Conservation (phyloP, 164 flowering plant species). For the Kingdonia uniflora region DNA sequence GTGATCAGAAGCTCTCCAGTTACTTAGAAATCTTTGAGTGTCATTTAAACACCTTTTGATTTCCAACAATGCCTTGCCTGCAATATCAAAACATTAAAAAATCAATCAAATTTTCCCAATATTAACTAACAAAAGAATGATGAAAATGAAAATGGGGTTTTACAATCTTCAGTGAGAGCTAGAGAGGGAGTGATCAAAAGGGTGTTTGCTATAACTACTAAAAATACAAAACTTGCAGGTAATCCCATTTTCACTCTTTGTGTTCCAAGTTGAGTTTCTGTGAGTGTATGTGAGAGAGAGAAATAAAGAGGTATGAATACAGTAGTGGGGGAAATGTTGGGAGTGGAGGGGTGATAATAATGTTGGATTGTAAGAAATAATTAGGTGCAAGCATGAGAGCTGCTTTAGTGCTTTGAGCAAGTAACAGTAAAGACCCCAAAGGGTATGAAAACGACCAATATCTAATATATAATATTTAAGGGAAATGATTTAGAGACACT, state of each 20-base stretch:
- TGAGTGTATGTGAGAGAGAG: not conserved
- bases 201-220: conserved; percentile 12
- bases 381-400: too few relatives aligned
- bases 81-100: conserved; percentile 3
- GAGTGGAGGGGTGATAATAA: not conserved
- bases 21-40: conserved; percentile 37
- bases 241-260: conserved; percentile 12
- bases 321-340: not conserved
- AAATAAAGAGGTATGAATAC: not conserved
- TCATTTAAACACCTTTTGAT: conserved; percentile 61
- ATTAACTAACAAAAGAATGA: not conserved
- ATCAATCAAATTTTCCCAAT: not conserved
- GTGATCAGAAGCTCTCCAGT: conserved; percentile 65
- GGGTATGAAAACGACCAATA: too few relatives aligned
- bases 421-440: too few relatives aligned
- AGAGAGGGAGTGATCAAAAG: conserved; percentile 27
- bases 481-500: too few relatives aligned
- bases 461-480: too few relatives aligned
- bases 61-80: conserved; percentile 70
- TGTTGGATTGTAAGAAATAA: too few relatives aligned
- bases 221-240: conserved; percentile 22
- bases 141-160: not conserved
- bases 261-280: not conserved
- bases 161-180: conserved; percentile 77
- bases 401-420: too few relatives aligned